Base-by-base conservation (phyloP, 306 rosid genomes). In the Begonia loranthoides region DNA sequence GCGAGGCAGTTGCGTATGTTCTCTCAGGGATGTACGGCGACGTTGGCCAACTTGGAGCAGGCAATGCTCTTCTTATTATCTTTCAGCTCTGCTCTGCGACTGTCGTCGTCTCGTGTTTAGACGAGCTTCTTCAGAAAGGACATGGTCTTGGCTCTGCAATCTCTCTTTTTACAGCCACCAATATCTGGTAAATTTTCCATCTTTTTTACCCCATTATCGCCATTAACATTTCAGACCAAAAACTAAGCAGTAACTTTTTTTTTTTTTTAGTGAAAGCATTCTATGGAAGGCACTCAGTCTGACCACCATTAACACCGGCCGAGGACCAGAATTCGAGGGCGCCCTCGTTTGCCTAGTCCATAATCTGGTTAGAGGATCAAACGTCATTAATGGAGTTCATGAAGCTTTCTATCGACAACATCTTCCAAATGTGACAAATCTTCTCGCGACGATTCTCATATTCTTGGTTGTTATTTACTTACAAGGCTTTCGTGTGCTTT, bases 1-100 rank as follows among this genome's bases (percentile, higher is more conserved):
- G 97, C 57, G 97, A 89, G 78, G 97, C 94, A 0, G 97, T 89
- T 77, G 97, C 97, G 6, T 89, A 89, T 62, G 97, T 89, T 55
- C 90, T 85, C 60, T 89, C 97, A 0, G 95, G 97, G 56, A 89
- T 89, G 97, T 89, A 85, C 56, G 95, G 95, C 45, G 82, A 95
- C 49, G 97, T 89, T 60, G 83, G 88, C 66, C 95, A 85, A 60
- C 97, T 89, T 66, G 97, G 95, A 24, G 97, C 85, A 17, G 97
- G 97, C 40, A 89, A 85, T 74, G 95, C 95, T 9, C 76, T 89
- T 62, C 95, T 89, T 59, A 85, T 89, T 55, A 85, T 89, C 57
- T 43, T 82, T 53, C 97, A 85, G 76, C 94, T 89, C 51, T 89
- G 86, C 72, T 89, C 84, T 70, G 87, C 90, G 0, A 95, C 95